These are phyloP conservation scores for Penicillium pancosmium DNA, from an alignment of 495 filamentous ascomycete genomes.

Conservation along the genomic window DNA sequence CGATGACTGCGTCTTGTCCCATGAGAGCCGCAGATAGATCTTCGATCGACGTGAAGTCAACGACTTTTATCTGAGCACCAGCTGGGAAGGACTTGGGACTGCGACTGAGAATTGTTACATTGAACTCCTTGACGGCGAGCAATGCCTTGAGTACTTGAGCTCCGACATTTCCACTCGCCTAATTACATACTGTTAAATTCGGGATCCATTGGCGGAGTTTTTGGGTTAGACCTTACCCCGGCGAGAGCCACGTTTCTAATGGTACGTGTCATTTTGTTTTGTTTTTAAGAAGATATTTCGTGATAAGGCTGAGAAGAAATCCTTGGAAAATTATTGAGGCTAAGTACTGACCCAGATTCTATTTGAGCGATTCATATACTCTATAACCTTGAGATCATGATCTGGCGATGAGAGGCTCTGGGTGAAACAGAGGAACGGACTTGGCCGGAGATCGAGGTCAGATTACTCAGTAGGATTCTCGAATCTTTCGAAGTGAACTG, in stretches of 20 bases:
- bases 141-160: not conserved
- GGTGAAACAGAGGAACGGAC: not conserved
- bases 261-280: not conserved
- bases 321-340: no score
- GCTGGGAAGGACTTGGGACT: conserved; percentile 22
- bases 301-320: no score
- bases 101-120: conserved; percentile 26
- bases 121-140: conserved; percentile 10
- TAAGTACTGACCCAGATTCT: not conserved
- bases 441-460: not conserved
- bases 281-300: no score
- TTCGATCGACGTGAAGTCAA: conserved; percentile 24
- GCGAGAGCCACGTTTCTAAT: not conserved
- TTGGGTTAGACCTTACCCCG: not conserved
- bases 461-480: not conserved
- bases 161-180: not conserved
- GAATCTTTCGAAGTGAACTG: not conserved
- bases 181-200: not conserved
- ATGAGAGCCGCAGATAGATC: conserved; percentile 21
- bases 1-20: conserved; percentile 27
- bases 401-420: not conserved
- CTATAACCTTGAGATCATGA: not conserved
- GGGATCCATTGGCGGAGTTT: not conserved
- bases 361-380: not conserved
- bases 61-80: conserved; percentile 16